Base-by-base conservation (phyloP, 805 yeast species). In the Nakazawaea holstii region DNA sequence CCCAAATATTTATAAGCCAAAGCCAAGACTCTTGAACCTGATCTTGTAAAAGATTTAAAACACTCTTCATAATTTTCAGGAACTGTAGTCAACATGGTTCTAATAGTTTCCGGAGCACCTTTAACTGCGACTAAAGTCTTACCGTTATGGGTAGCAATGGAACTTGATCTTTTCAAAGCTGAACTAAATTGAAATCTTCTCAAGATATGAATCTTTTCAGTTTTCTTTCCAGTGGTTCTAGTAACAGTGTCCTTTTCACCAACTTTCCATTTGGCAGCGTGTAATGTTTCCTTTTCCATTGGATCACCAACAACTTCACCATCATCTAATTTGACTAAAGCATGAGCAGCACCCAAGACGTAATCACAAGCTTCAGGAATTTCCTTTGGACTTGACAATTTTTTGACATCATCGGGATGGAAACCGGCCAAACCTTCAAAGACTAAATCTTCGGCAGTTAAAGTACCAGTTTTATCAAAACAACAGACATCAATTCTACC, bases 231-330 rank as follows among this genome's bases (percentile, higher is more conserved):
- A 14, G 30, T 32, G 2, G 59, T 53, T 62, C 80, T 77, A 52
- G 74, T 76, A 39, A 86, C 85, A 44, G 76, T 65, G 61, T 90
- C 96, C 54, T 89, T 87, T 48, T 74, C 76, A 46, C 85, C 87
- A 53, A 94, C 84, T 36, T 72, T 73, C 97, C 97, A 94, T 29
- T 82, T 80, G 49, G 94, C 79, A 37, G 95, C 92, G 55, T 82
- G 83, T 57, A 94, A 73, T 45, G 99, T 94, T 27, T 95, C 97
- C 68, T 90, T 89, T 69, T 94, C 99, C 98, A 94, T 92, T 53
- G 99, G 97, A 62, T 94, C 99, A 68, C 99, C 99, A 52, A 94
- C 99, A 56, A 91, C 80, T 53, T 94, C 98, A 57, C 98, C 99
- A 62, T 91, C 96, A 59, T 94, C 97, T 51, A 94, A 74, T 59